These are phyloP conservation scores for Fonsecaea pugnacius DNA, from an alignment of 2,329 filamentous ascomycete genomes.

Conservation along the genomic window DNA sequence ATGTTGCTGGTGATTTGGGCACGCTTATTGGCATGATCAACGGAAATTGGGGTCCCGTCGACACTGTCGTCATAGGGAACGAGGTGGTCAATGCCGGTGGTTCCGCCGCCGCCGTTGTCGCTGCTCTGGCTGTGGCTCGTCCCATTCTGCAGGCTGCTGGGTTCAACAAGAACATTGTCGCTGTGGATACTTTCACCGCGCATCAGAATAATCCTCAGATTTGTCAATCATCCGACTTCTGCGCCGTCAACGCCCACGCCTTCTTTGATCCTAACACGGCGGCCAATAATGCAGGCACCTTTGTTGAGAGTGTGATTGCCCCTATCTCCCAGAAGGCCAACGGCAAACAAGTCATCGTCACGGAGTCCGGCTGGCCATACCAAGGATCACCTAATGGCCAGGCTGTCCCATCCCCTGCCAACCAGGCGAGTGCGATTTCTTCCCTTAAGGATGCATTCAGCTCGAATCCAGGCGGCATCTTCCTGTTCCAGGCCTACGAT, in stretches of 20 bases:
- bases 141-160: conserved; percentile 63
- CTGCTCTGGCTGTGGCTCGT: conserved; percentile 63
- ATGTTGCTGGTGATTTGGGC: conserved; percentile 61
- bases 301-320: conserved; percentile 63
- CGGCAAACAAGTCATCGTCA: conserved; percentile 70
- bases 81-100: conserved; percentile 72
- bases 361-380: conserved; percentile 84
- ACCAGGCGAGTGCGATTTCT: conserved; percentile 69
- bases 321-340: conserved; percentile 52
- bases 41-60: conserved; percentile 69
- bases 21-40: conserved; percentile 64
- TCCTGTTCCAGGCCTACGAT: conserved; percentile 80
- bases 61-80: conserved; percentile 78
- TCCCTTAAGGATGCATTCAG: conserved; percentile 67
- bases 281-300: conserved; percentile 67
- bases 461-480: conserved; percentile 56
- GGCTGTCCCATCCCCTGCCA: conserved; percentile 69
- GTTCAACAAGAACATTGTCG: conserved; percentile 74
- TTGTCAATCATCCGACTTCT: conserved; percentile 75
- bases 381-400: conserved; percentile 66
- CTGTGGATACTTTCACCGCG: conserved; percentile 77
- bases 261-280: conserved; percentile 74
- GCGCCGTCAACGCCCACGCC: conserved; percentile 79
- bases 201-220: conserved; percentile 69
- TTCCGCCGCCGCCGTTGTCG: conserved; percentile 59